phyloP scores from a whole-genome alignment of 2,329 filamentous ascomycete species.

The Nemania diffusa region DNA sequence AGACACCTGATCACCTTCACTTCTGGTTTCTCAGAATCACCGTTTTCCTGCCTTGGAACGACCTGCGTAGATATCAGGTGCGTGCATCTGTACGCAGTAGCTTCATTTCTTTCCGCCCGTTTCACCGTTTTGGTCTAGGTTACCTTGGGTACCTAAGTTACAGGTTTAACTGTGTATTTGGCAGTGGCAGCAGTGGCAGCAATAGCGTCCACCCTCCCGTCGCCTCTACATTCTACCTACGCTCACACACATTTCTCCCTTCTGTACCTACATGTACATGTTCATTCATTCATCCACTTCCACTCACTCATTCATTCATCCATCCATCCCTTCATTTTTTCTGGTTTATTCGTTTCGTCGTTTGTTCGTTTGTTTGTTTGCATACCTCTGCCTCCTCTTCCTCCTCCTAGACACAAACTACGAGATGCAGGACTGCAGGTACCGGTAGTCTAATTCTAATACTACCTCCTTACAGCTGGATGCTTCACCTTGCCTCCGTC shows the following conservation, averaged over 20 bases:
- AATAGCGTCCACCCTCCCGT: background rate
- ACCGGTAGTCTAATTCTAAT: background rate
- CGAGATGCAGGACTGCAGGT: background rate
- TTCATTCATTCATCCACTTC: background rate
- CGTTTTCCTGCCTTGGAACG: constrained; percentile 22
- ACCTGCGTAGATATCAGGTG: constrained; percentile 17
- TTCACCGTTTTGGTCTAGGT: constrained; percentile 22
- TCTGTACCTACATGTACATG: constrained; percentile 21
- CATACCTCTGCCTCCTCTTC: background rate
- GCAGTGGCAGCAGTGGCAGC: constrained; percentile 12
- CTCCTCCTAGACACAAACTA: background rate
- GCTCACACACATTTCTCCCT: background rate
- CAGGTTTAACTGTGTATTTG: constrained; percentile 11
- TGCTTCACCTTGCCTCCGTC: constrained; percentile 10
- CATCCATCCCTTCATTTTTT: constrained; percentile 26
- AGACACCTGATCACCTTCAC: background rate
- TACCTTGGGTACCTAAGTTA: constrained; percentile 13
- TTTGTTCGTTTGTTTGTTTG: constrained; percentile 1
- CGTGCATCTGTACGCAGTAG: constrained; percentile 28
- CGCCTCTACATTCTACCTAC: background rate
- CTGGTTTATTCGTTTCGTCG: background rate
- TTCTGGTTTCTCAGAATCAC: background rate
- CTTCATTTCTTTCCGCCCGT: constrained; percentile 27
- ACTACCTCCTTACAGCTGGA: constrained; percentile 10
- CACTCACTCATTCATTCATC: background rate